Evolutionary conservation across 75 land plant genomes (phyloP).

Genomic region (Isoetes taiwanensis): DNA sequence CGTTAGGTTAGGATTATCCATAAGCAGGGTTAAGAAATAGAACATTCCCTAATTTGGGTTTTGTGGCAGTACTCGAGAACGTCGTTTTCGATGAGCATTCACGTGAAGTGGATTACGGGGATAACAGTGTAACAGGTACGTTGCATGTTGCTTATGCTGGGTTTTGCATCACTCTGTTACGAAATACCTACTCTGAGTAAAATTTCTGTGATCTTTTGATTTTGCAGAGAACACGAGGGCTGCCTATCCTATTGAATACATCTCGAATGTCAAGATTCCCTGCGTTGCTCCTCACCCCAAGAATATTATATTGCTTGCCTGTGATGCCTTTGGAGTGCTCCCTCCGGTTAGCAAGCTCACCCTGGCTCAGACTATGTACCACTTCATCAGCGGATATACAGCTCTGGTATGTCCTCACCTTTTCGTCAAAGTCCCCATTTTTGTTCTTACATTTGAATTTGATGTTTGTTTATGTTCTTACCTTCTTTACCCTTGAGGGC

Average conservation of each 20-base stretch:
- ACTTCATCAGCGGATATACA: slow-evolving; percentile 7
- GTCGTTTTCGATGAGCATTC: slow-evolving; percentile 6
- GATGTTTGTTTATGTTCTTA: too few relatives aligned
- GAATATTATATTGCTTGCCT: slow-evolving; percentile 3
- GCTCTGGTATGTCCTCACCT: slow-evolving; percentile 8
- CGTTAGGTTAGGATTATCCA: too few relatives aligned
- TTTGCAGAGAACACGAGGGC: not conserved
- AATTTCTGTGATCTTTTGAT: not conserved
- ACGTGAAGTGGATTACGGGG: not conserved
- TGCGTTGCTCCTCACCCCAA: slow-evolving; percentile 1
- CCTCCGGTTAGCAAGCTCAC: slow-evolving; percentile 8
- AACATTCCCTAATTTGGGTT: too few relatives aligned
- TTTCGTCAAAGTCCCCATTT: too few relatives aligned
- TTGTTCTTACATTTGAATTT: too few relatives aligned
- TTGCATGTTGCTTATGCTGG: not conserved
- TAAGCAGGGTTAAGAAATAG: too few relatives aligned
- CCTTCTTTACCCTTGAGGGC: too few relatives aligned
- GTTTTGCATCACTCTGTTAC: not conserved
- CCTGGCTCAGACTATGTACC: slow-evolving; percentile 1
- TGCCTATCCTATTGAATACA: slow-evolving; percentile 4
- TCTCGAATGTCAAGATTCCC: not conserved
- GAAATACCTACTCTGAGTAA: not conserved
- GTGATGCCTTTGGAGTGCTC: slow-evolving; percentile 6
- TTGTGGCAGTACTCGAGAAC: slow-evolving; percentile 5
- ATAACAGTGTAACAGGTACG: not conserved